Conservation (phyloP, 2,329 filamentous ascomycete species). For the Calcarisporium arbuscula region DNA sequence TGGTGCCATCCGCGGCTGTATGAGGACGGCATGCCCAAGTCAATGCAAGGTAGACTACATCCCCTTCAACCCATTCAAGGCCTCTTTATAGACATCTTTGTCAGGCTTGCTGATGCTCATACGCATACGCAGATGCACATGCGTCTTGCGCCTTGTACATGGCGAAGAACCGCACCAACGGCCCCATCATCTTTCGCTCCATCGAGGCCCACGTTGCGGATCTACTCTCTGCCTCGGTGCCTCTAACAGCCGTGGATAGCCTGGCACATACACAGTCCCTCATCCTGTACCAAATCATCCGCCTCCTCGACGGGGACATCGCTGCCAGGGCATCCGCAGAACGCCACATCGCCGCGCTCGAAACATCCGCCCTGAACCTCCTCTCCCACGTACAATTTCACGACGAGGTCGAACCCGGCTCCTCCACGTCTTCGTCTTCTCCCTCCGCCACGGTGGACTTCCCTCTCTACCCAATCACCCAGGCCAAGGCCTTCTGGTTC, state of each 20-base stretch:
- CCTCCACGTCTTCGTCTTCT: not conserved
- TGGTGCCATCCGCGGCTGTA: constrained; percentile 50
- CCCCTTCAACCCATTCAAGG: not conserved
- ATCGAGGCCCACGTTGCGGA: constrained; percentile 39
- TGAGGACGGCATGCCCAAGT: constrained; percentile 41
- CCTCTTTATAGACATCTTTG: not conserved
- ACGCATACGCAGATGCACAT: constrained; percentile 35
- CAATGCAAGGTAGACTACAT: constrained; percentile 38
- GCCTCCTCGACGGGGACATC: constrained; percentile 46
- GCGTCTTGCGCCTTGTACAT: constrained; percentile 47
- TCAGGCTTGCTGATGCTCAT: not conserved
- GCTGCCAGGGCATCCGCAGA: constrained; percentile 31
- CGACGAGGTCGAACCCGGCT: no score
- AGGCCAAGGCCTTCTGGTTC: constrained; percentile 39
- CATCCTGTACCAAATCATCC: constrained; percentile 42
- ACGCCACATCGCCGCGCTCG: constrained; percentile 24
- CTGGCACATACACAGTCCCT: constrained; percentile 42
- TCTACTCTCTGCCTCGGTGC: constrained; percentile 29
- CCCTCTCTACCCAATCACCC: constrained; percentile 28
- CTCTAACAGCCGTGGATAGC: constrained; percentile 18
- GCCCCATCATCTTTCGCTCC: constrained; percentile 39
- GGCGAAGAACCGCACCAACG: constrained; percentile 41
- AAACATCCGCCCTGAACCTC: constrained; percentile 25
- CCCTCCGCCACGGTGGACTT: constrained; percentile 14
- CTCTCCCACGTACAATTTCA: constrained; percentile 26